Evolutionary conservation across 345 rosid genomes (phyloP).

Genomic region (Linum tenue): DNA sequence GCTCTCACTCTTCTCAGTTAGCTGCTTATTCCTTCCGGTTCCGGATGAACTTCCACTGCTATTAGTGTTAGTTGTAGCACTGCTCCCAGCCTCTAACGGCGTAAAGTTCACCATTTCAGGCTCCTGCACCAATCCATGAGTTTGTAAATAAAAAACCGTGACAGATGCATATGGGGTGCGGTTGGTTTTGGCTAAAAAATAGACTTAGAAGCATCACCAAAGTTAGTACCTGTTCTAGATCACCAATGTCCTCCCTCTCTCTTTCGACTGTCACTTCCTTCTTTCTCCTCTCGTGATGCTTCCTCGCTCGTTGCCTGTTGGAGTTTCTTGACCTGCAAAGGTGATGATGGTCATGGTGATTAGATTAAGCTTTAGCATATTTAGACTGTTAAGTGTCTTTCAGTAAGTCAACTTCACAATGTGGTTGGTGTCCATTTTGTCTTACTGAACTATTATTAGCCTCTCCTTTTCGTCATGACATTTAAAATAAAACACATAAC

Average conservation of each 20-base stretch:
- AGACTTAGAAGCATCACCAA: too few species aligned
- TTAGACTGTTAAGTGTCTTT: too few species aligned
- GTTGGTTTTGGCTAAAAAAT: too few species aligned
- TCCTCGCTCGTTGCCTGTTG: constrained; percentile 27
- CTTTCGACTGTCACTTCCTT: constrained; percentile 16
- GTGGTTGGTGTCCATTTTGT: background rate
- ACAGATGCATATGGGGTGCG: too few species aligned
- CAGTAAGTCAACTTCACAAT: background rate
- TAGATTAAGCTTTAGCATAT: too few species aligned
- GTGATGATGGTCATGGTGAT: background rate
- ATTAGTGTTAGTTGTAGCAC: background rate
- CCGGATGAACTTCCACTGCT: constrained; percentile 29
- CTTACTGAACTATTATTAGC: background rate
- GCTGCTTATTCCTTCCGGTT: constrained; percentile 8
- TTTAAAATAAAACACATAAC: too few species aligned
- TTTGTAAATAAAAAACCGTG: background rate
- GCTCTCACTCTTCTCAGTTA: constrained; percentile 6
- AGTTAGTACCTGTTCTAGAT: constrained; percentile 27
- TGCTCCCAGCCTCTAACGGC: constrained; percentile 29
- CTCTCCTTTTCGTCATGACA: too few species aligned
- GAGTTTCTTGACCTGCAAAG: constrained; percentile 27
- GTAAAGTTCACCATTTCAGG: constrained; percentile 12
- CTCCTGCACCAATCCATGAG: constrained; percentile 18
- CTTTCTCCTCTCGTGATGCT: constrained; percentile 22
- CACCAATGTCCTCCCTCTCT: constrained; percentile 6